These are phyloP conservation scores for Cladosporium sp. DNA, from an alignment of 2,329 filamentous ascomycete genomes.

Conservation along the genomic window DNA sequence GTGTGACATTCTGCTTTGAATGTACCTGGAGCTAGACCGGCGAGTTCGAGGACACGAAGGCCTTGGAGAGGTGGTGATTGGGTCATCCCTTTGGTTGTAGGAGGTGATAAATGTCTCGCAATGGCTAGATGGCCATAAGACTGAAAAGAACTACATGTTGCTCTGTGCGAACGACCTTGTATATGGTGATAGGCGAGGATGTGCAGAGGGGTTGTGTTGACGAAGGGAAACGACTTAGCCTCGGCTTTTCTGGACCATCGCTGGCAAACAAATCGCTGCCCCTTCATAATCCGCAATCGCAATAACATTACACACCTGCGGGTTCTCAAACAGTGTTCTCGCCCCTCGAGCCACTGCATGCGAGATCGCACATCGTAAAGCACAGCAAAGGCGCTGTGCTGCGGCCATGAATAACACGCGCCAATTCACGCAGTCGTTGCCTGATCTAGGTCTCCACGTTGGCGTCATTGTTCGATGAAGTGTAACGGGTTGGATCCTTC, in stretches of 20 bases:
- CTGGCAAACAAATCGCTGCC: no score
- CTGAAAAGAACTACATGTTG: constrained; percentile 1
- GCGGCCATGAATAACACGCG: no score
- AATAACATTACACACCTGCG: no score
- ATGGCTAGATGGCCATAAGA: constrained; percentile 2
- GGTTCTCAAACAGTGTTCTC: no score
- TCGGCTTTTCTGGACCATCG: not conserved
- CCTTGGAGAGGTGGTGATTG: constrained; percentile 50
- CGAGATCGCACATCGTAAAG: no score
- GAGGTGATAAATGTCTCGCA: not conserved
- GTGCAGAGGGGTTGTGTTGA: not conserved
- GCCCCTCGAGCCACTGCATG: no score
- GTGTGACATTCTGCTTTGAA: not conserved
- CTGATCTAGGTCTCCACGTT: not conserved
- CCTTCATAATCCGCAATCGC: no score
- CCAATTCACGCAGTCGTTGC: not conserved
- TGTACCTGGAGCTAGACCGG: constrained; percentile 56
- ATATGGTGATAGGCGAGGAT: not conserved
- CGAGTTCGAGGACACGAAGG: constrained; percentile 62
- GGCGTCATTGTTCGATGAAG: not conserved
- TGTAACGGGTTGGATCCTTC: not conserved
- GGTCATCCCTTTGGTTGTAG: constrained; percentile 16
- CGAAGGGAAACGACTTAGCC: not conserved
- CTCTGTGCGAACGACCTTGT: not conserved
- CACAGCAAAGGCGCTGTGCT: no score